Percentiles rank a stretch among this genome's conserved stretches.
Evolutionary conservation across 768 basidiomycete genomes (phyloP).

Genomic region (Boletus pseudopeckii): DNA sequence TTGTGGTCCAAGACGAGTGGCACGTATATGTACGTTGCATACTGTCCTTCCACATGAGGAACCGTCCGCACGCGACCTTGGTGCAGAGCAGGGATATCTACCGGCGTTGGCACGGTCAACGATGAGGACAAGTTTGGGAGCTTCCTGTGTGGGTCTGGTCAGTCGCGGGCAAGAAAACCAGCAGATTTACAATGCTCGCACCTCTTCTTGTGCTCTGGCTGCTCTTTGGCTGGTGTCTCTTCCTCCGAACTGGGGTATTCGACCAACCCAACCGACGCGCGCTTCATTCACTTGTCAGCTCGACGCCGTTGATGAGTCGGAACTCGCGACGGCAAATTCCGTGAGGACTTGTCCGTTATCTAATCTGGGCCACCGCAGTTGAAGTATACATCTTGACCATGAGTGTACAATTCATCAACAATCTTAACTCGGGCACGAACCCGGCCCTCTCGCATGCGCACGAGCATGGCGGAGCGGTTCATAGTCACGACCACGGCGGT

Average conservation of each 20-base stretch:
- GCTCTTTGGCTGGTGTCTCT: constrained; percentile 14
- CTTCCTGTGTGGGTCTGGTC: constrained; percentile 41
- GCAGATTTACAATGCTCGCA: constrained; percentile 10
- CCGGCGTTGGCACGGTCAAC: constrained; percentile 45
- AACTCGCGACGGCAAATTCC: constrained; percentile 13
- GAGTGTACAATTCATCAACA: constrained; percentile 78
- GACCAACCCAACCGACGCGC: constrained; percentile 35
- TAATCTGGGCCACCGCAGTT: background rate
- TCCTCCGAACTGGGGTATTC: constrained; percentile 52
- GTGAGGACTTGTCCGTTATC: background rate
- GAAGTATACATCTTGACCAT: constrained; percentile 27
- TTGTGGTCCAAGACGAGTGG: constrained; percentile 47
- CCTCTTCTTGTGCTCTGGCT: constrained; percentile 41
- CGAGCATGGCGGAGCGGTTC: constrained; percentile 36
- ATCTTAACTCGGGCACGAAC: constrained; percentile 40
- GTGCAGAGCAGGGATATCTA: constrained; percentile 75
- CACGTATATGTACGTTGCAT: constrained; percentile 74
- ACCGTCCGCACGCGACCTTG: constrained; percentile 76
- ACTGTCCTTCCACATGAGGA: constrained; percentile 87
- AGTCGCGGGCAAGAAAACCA: background rate
- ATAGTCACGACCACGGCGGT: constrained; percentile 54
- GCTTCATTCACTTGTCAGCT: constrained; percentile 21
- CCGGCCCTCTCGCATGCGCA: constrained; percentile 49
- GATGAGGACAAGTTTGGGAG: constrained; percentile 56
- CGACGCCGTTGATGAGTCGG: background rate